phyloP scores from a whole-genome alignment of 352 stramenopile genomes.

The Phytophthora aleatoria region DNA sequence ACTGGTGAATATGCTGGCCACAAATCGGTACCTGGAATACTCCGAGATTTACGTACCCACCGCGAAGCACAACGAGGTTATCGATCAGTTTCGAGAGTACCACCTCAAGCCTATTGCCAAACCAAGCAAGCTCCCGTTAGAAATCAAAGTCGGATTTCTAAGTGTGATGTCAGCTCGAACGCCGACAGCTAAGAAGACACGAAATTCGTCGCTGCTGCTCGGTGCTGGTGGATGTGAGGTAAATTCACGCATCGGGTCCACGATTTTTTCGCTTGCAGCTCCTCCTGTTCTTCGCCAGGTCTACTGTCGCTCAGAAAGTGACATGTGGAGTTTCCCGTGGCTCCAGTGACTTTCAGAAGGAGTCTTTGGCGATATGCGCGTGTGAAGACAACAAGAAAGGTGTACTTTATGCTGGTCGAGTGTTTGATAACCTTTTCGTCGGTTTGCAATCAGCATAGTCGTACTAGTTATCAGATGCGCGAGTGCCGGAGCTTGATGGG shows the following conservation, averaged over 20 bases:
- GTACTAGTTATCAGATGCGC: too few species aligned
- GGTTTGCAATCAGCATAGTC: too few species aligned
- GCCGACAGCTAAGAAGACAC: background rate
- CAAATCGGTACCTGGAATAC: background rate
- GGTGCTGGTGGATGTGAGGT: background rate
- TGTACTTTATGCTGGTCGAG: too few species aligned
- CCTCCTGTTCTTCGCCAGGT: conserved; percentile 9
- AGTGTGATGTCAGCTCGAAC: background rate
- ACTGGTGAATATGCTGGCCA: background rate
- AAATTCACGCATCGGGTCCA: background rate
- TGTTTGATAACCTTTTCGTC: too few species aligned
- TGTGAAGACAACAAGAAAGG: too few species aligned
- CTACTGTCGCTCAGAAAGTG: background rate
- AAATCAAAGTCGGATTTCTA: background rate
- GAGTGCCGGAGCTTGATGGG: too few species aligned
- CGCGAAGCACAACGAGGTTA: background rate
- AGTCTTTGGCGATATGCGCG: too few species aligned
- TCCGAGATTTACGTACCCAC: background rate
- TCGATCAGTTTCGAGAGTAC: background rate
- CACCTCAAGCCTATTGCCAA: background rate
- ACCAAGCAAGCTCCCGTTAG: background rate
- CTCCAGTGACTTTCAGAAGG: background rate
- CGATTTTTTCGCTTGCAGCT: conserved; percentile 5
- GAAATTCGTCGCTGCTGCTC: too few species aligned
- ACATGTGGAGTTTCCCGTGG: background rate